Conservation (phyloP, 305 asterid genomes). For the Plantago rigida region DNA sequence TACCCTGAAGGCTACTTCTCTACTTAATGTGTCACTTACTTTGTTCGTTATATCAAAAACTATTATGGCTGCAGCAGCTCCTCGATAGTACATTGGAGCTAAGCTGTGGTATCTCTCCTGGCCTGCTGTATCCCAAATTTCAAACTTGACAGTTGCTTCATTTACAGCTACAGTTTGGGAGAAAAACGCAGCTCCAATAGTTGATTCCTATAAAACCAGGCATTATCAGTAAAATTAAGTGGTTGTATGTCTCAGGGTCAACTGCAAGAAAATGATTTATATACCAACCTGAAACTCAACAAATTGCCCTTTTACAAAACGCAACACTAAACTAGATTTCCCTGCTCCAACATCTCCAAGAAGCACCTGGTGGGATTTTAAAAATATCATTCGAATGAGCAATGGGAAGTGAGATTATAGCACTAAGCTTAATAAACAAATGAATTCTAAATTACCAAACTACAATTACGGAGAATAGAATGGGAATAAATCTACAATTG, state of each 20-base stretch:
- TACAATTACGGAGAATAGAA: background rate
- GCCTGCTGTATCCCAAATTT: conserved; percentile 89
- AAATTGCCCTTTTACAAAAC: conserved; percentile 78
- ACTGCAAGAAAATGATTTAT: background rate
- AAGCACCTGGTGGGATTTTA: conserved; percentile 43
- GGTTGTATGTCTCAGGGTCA: background rate
- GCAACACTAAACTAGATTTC: conserved; percentile 69
- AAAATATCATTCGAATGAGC: conserved; percentile 21
- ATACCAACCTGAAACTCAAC: conserved; percentile 68
- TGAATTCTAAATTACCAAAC: conserved; percentile 1
- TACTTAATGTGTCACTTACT: conserved; percentile 29
- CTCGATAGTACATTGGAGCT: conserved; percentile 83
- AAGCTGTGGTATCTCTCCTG: conserved; percentile 87
- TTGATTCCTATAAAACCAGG: conserved; percentile 54
- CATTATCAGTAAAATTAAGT: conserved; percentile 16
- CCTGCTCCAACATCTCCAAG: conserved; percentile 91
- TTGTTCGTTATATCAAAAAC: conserved; percentile 69
- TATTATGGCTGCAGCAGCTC: conserved; percentile 78
- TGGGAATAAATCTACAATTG: background rate
- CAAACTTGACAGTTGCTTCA: conserved; percentile 71
- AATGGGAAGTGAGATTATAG: conserved; percentile 2
- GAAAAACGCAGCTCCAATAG: conserved; percentile 78
- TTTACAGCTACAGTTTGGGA: conserved; percentile 74
- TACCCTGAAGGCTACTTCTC: background rate
- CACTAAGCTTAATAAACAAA: background rate